phyloP scores from a whole-genome alignment of 176 grass and related monocot species.

The barley (Hordeum vulgare) region DNA sequence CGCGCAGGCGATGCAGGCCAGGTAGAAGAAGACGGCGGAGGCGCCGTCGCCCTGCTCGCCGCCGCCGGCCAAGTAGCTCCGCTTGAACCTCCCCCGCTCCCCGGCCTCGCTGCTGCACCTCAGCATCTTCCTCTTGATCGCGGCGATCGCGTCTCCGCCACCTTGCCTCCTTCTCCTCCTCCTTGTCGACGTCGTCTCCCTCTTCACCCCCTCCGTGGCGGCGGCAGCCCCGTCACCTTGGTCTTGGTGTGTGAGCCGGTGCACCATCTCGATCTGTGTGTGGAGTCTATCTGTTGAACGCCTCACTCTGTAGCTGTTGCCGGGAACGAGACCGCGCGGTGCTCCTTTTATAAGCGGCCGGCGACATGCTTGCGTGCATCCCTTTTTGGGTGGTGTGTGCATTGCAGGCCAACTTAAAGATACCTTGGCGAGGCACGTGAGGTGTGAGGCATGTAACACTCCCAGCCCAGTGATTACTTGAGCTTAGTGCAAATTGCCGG shows the following conservation, averaged over 20 bases:
- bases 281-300: background rate
- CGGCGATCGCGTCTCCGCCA: conserved; percentile 9
- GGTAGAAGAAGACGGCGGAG: conserved; percentile 39
- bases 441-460: background rate
- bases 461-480: background rate
- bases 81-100: conserved; percentile 36
- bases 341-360: conserved; percentile 8
- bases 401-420: background rate
- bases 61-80: conserved; percentile 23
- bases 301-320: background rate
- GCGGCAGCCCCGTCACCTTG: background rate
- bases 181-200: background rate
- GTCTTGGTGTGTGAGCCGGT: background rate
- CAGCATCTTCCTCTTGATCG: conserved; percentile 42
- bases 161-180: background rate
- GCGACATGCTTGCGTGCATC: background rate
- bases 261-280: background rate
- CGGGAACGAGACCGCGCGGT: background rate
- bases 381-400: background rate
- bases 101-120: conserved; percentile 27
- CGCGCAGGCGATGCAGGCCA: conserved; percentile 39
- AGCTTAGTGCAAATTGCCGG: background rate
- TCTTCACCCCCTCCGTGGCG: background rate
- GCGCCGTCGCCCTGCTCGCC: conserved; percentile 1
- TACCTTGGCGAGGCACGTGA: background rate